Base-by-base conservation (phyloP, 2,329 filamentous ascomycete genomes). In the Raffaelea deltoideospora region DNA sequence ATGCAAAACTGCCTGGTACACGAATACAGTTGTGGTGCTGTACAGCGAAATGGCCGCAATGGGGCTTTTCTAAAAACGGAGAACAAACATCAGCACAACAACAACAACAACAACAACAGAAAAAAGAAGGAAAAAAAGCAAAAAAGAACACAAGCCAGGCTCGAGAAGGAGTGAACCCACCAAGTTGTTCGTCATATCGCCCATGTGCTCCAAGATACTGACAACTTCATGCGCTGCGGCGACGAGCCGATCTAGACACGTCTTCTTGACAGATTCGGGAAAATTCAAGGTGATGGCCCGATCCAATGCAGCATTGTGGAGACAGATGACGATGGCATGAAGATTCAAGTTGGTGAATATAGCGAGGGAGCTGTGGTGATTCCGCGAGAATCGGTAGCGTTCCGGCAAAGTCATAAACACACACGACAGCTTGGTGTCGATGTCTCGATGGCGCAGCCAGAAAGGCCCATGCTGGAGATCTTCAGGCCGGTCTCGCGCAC, bases 311-410 rank as follows among this genome's bases (percentile, higher is more conserved):
- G 84, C 82, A 54, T 92, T 84, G 50, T 95, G 87, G 5, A 95
- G 64, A 52, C 84, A 92, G 37, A 95, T 94, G 9, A 81, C 72
- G 1, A 83, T 79, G 1, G 86, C 85, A 50, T 95, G 87, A 3
- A 95, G 71, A 50, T 83, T 86, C 64, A 95, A 79, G 45, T 94
- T 94, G 35, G 78, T 66, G 51, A 93, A 87, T 0, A 93, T 69
- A 7, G 84, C 74, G 32, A 82, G 76, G 1, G 79, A 67, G 46
- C 93, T 72, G 28, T 68, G 64, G 35, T 83, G 59, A 11, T 78
- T 76, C 20, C 64, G 58, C 0, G 86, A 84, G 19, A 94, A 58
- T 26, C 83, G 72, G 31, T 93, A 67, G 40, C 73, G 64, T 39
- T 79, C 75, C 0, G 88, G 86, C 6, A 95, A 61, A 23, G 79